Base-by-base conservation (phyloP, 148 eudicot genomes). In the Chenopodium formosanum region DNA sequence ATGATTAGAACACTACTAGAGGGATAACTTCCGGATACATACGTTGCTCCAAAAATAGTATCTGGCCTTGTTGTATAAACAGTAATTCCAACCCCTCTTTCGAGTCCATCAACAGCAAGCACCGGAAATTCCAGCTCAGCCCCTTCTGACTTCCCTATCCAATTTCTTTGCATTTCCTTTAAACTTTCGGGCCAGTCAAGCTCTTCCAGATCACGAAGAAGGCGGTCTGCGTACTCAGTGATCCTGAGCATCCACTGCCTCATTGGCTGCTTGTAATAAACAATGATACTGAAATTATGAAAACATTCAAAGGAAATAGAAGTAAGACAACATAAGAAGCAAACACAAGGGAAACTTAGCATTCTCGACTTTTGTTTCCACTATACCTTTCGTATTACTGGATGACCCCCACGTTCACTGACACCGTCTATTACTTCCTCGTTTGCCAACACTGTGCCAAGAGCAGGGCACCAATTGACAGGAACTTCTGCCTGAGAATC, bases 151-250 rank as follows among this genome's bases (percentile, higher is more conserved):
- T 88, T 94, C 69, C 99, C 98, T 84, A 96, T 96, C 99, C 99
- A 96, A 82, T 96, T 96, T 85, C 97, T 89, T 87, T 96, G 99
- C 99, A 96, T 96, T 75, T 96, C 99, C 87, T 94, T 96, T 70
- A 96, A 83, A 86, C 99, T 96, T 87, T 96, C 99, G 81, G 99
- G 99, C 99, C 99, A 96, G 76, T 96, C 99, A 89, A 96, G 98
- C 85, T 89, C 98, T 88, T 94, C 97, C 74, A 96, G 91, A 85
- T 96, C 99, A 74, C 94, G 92, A 83, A 96, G 98, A 85, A 96
- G 97, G 82, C 98, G 95, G 37, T 96, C 98, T 76, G 99, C 99
- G 88, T 96, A 96, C 60, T 94, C 99, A 80, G 99, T 96, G 84
- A 96, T 96, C 90, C 80, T 94, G 84, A 96, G 97, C 93, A 96